Evolutionary conservation across 495 filamentous ascomycete species (phyloP).

Genomic region (Lentithecium fluviatile): DNA sequence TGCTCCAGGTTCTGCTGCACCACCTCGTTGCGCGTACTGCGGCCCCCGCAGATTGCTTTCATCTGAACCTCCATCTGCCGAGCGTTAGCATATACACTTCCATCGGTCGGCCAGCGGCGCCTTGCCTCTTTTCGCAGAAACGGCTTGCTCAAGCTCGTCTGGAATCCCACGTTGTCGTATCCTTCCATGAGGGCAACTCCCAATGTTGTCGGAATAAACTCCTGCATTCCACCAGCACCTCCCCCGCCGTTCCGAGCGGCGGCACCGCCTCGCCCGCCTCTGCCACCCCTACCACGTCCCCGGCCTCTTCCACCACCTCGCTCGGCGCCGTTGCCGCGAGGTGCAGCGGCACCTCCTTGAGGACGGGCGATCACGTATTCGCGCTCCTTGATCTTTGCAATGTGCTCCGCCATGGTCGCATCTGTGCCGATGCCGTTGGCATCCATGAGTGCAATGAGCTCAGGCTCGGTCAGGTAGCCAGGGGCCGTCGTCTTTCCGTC

Average conservation of each 20-base stretch:
- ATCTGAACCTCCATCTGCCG: constrained; percentile 81
- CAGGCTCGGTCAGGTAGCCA: constrained; percentile 87
- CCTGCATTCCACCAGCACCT: constrained; percentile 59
- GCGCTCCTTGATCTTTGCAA: constrained; percentile 87
- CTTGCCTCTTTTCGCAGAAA: constrained; percentile 84
- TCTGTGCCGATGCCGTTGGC: constrained; percentile 98
- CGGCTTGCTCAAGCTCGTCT: constrained; percentile 91
- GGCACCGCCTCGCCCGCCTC: constrained; percentile 45
- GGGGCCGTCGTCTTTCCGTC: constrained; percentile 86
- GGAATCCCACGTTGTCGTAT: constrained; percentile 86
- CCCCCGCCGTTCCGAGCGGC: constrained; percentile 48
- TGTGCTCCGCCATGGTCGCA: constrained; percentile 98
- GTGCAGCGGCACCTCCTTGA: constrained; percentile 44
- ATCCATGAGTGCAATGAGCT: constrained; percentile 97
- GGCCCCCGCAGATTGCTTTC: constrained; percentile 93
- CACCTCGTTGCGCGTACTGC: constrained; percentile 66
- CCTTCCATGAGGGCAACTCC: constrained; percentile 90
- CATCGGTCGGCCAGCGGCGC: neutral
- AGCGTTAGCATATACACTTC: constrained; percentile 27
- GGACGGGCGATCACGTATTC: constrained; percentile 71
- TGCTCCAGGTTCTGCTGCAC: constrained; percentile 76
- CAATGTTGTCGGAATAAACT: constrained; percentile 87
- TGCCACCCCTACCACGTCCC: constrained; percentile 49
- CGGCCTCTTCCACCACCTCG: constrained; percentile 40
- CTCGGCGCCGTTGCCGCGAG: constrained; percentile 33